Percentiles rank a stretch among this genome's conserved stretches.
These are phyloP conservation scores for Glycine latifolia DNA, from an alignment of 306 rosid genomes.

Conservation along the genomic window DNA sequence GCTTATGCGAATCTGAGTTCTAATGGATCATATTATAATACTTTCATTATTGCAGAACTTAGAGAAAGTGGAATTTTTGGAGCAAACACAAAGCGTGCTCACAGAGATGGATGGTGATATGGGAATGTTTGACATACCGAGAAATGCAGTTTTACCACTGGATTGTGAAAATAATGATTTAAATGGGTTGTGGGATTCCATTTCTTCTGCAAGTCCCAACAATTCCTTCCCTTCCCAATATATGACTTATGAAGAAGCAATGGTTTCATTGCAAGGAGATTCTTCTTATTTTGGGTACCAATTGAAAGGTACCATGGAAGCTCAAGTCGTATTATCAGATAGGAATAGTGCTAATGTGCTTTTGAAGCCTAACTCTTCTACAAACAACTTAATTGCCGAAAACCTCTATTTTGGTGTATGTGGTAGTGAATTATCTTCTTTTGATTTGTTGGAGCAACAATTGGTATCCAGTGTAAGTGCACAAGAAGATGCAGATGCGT, in stretches of 20 bases:
- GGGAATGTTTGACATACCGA: constrained; percentile 34
- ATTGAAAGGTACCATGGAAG: constrained; percentile 33
- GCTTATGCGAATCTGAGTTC: neutral
- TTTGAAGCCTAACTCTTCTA: constrained; percentile 46
- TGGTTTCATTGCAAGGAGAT: constrained; percentile 38
- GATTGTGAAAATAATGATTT: constrained; percentile 56
- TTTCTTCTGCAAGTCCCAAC: constrained; percentile 52
- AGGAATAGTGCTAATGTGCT: constrained; percentile 19
- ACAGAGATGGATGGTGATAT: constrained; percentile 48
- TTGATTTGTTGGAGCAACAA: constrained; percentile 55
- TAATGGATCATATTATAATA: constrained; percentile 31
- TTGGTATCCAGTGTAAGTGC: constrained; percentile 44
- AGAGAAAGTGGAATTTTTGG: constrained; percentile 61
- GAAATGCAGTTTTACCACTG: constrained; percentile 45
- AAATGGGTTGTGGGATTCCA: constrained; percentile 60
- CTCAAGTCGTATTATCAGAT: constrained; percentile 41
- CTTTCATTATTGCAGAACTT: constrained; percentile 59
- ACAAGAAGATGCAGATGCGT: constrained; percentile 48
- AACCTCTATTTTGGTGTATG: constrained; percentile 45
- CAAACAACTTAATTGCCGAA: constrained; percentile 28
- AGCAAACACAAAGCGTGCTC: constrained; percentile 63
- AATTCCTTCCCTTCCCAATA: constrained; percentile 40
- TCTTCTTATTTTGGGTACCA: constrained; percentile 45
- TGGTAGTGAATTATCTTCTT: constrained; percentile 53
- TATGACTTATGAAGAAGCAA: constrained; percentile 34